phyloP scores from a whole-genome alignment of 192 early-diverging fungal genomes.

The Backusella macrospora region DNA sequence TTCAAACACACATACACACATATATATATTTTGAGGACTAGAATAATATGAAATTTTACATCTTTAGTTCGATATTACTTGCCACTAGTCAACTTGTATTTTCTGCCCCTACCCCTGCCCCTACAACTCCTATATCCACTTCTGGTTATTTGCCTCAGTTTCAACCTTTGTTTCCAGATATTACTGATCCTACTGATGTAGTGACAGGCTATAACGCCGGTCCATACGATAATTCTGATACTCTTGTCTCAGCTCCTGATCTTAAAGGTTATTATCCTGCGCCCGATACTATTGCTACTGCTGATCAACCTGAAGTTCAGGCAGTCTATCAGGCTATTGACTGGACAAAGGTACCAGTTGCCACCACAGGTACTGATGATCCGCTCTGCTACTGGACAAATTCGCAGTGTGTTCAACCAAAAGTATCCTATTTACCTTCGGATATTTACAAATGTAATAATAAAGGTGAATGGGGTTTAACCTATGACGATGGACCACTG shows the following conservation, averaged over 20 bases:
- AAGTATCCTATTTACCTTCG: constrained; percentile 23
- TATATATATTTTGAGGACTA: neutral
- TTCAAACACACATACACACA: neutral
- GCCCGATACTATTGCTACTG: constrained; percentile 22
- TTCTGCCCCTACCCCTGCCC: neutral
- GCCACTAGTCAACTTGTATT: constrained; percentile 2
- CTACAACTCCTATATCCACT: neutral
- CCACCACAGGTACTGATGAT: constrained; percentile 9
- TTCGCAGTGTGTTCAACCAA: constrained; percentile 15
- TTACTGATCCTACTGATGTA: constrained; percentile 23
- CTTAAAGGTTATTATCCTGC: constrained; percentile 32
- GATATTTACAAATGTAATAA: constrained; percentile 34
- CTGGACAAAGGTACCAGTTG: constrained; percentile 30
- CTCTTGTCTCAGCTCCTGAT: neutral
- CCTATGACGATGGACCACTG: constrained; percentile 49
- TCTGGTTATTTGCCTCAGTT: constrained; percentile 19
- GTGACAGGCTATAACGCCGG: constrained; percentile 17
- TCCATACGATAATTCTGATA: constrained; percentile 13
- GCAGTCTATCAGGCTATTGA: constrained; percentile 29
- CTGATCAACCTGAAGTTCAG: constrained; percentile 32
- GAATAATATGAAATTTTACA: neutral
- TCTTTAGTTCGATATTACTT: neutral
- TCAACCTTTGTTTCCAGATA: constrained; percentile 24
- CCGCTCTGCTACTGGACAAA: constrained; percentile 26
- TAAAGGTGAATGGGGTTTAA: constrained; percentile 43